These are phyloP conservation scores for Linum lewisii DNA, from an alignment of 345 rosid genomes.

Conservation along the genomic window DNA sequence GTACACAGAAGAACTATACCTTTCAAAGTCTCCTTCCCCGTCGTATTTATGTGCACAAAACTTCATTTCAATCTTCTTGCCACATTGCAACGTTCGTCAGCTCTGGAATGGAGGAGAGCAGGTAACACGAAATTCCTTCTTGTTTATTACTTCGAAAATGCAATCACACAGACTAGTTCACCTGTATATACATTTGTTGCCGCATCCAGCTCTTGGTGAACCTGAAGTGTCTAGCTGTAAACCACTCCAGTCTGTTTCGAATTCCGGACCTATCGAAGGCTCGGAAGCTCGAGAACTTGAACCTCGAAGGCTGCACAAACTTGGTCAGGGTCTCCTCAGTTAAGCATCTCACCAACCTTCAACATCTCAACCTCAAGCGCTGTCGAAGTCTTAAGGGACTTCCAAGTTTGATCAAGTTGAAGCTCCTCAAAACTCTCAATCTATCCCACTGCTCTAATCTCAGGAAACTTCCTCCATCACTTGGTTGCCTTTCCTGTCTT, in stretches of 20 bases:
- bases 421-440: neutral
- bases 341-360: neutral
- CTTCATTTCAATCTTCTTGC: neutral
- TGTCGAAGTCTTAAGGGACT: neutral
- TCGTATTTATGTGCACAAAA: neutral
- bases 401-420: neutral
- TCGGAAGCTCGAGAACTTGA: neutral
- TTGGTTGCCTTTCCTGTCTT: neutral
- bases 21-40: neutral
- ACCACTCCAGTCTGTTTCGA: neutral
- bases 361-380: neutral
- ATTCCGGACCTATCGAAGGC: neutral
- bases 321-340: neutral
- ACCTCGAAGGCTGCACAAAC: neutral
- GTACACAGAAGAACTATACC: neutral
- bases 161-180: neutral
- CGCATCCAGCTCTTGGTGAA: neutral
- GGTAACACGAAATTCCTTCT: neutral
- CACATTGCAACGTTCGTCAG: neutral
- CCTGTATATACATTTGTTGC: neutral
- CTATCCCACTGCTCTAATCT: conserved; percentile 3
- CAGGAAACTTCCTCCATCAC: conserved; percentile 1
- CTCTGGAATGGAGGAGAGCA: neutral
- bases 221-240: neutral
- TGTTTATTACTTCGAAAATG: neutral